These are phyloP conservation scores for Rhinocladiella mackenziei DNA, from an alignment of 2,329 filamentous ascomycete genomes.

Conservation along the genomic window DNA sequence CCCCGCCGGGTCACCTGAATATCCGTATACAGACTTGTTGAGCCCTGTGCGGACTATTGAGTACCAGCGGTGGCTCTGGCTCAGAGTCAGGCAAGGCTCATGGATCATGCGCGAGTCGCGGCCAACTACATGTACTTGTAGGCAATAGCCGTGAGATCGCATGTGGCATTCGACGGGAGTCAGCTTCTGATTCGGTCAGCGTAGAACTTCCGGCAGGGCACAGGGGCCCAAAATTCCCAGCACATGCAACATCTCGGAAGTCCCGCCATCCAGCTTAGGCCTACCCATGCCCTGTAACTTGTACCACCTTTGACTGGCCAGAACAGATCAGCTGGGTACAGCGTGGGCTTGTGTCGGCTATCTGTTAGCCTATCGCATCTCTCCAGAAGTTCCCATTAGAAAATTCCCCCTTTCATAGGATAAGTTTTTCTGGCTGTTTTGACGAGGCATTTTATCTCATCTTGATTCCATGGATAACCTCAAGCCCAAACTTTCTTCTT, in stretches of 20 bases:
- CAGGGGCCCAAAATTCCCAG: not conserved
- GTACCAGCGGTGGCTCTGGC: constrained; percentile 1
- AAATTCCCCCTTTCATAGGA: too few species aligned
- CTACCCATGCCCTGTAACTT: too few species aligned
- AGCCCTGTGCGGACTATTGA: constrained; percentile 1
- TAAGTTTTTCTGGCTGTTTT: too few species aligned
- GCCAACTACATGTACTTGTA: not conserved
- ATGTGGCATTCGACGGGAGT: constrained; percentile 9
- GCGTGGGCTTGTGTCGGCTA: not conserved
- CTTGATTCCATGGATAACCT: too few species aligned
- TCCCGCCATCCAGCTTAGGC: too few species aligned
- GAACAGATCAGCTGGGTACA: too few species aligned
- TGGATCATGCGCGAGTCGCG: constrained; percentile 2
- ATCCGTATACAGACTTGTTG: constrained; percentile 1
- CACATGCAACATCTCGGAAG: constrained; percentile 12
- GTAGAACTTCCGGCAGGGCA: not conserved
- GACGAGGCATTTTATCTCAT: too few species aligned
- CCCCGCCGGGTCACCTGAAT: not conserved
- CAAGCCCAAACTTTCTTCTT: too few species aligned
- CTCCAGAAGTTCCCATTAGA: too few species aligned
- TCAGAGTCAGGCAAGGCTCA: not conserved
- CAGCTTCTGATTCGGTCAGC: constrained; percentile 4
- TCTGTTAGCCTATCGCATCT: constrained; percentile 3
- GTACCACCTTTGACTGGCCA: too few species aligned
- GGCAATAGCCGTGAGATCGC: constrained; percentile 6